Evolutionary conservation across 495 filamentous ascomycete species (phyloP).

Genomic region (Aspergillus carlsbadensis): DNA sequence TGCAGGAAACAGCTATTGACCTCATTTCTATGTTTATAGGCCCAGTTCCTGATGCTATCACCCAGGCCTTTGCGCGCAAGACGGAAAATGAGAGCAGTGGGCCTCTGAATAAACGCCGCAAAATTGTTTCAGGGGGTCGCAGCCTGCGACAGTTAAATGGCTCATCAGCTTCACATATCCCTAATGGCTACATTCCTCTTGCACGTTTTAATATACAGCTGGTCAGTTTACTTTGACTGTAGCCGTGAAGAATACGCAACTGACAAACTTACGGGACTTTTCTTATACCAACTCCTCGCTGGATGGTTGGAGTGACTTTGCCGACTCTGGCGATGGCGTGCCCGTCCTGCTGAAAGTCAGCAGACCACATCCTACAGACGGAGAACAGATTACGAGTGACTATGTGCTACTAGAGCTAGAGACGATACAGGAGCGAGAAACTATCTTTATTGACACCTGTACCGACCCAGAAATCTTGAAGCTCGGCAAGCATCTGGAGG

Average conservation of each 20-base stretch:
- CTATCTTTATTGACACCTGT: slow-evolving; percentile 21
- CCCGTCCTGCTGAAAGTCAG: slow-evolving; percentile 23
- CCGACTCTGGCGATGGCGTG: slow-evolving; percentile 5
- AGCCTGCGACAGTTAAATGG: slow-evolving; percentile 24
- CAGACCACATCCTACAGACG: not conserved
- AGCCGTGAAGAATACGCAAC: not conserved
- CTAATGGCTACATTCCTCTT: slow-evolving; percentile 38
- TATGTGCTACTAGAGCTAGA: slow-evolving; percentile 22
- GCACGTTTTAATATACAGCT: slow-evolving; percentile 32
- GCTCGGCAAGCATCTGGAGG: slow-evolving; percentile 24
- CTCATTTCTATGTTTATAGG: slow-evolving; percentile 19
- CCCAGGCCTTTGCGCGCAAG: slow-evolving; percentile 22
- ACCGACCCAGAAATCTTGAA: slow-evolving; percentile 17
- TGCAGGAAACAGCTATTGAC: slow-evolving; percentile 10
- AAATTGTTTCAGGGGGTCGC: slow-evolving; percentile 20
- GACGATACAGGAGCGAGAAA: slow-evolving; percentile 7
- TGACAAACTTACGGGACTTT: slow-evolving; percentile 21
- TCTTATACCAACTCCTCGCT: not conserved
- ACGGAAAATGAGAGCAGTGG: slow-evolving; percentile 15
- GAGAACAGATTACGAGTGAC: not conserved
- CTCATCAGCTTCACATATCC: slow-evolving; percentile 21
- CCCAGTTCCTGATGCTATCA: slow-evolving; percentile 25
- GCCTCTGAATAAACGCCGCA: slow-evolving; percentile 39
- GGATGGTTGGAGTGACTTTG: not conserved
- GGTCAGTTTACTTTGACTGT: slow-evolving; percentile 23